phyloP scores from a whole-genome alignment of 176 grass and related monocot genomes.

The Musa itinerans region DNA sequence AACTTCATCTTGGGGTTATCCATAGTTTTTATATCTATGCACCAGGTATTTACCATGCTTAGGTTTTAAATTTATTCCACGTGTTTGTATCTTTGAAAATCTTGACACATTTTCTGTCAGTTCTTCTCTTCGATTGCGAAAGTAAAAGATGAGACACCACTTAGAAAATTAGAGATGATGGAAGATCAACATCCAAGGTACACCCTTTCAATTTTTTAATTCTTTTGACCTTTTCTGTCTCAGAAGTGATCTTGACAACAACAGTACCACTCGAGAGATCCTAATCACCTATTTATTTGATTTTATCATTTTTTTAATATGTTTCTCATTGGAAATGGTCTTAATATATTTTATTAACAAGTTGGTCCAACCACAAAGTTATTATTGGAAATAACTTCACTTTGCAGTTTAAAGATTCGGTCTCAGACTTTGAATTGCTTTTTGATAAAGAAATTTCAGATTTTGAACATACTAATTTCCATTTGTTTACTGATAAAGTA shows the following conservation, averaged over 20 bases:
- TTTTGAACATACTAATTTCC: neutral
- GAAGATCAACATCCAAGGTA: constrained; percentile 33
- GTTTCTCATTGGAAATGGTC: no score
- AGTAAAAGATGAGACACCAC: constrained; percentile 80
- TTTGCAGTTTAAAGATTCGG: neutral
- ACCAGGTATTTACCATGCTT: constrained; percentile 47
- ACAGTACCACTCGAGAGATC: no score
- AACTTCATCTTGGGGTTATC: constrained; percentile 97
- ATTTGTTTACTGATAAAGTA: neutral
- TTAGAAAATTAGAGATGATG: constrained; percentile 56
- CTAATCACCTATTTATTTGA: no score
- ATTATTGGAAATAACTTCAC: neutral
- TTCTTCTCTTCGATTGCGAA: constrained; percentile 97
- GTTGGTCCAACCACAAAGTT: neutral
- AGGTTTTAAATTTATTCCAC: neutral
- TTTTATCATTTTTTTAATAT: no score
- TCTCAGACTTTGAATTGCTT: no score
- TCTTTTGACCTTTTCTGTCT: neutral
- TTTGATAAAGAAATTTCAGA: neutral
- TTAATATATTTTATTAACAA: neutral
- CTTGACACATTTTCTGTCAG: constrained; percentile 28
- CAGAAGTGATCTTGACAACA: neutral
- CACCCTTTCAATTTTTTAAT: neutral
- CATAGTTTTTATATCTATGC: constrained; percentile 99
- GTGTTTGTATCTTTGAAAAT: constrained; percentile 17